Evolutionary conservation across 192 early-diverging fungal species (phyloP).

Genomic region (Backusella westeae): DNA sequence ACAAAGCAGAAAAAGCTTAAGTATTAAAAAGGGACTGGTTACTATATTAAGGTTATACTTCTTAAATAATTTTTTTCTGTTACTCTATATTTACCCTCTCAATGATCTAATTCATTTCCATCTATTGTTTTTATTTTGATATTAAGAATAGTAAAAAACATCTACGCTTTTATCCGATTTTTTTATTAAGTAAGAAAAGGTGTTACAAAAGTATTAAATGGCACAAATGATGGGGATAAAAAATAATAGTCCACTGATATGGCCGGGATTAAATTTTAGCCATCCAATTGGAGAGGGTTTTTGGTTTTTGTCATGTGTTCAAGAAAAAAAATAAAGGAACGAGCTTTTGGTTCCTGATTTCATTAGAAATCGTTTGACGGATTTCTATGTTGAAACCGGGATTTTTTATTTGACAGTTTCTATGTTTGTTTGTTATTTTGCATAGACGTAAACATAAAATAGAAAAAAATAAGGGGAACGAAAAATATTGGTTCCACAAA

Average conservation of each 20-base stretch:
- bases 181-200: not conserved
- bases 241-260: not conserved
- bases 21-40: not conserved
- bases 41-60: not conserved
- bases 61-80: not conserved
- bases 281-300: not conserved
- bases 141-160: not conserved
- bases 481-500: not conserved
- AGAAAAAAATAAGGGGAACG: not conserved
- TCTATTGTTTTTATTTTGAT: not conserved
- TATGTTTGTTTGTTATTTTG: not conserved
- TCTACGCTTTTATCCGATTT: not conserved
- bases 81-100: not conserved
- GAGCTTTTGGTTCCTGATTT: not conserved
- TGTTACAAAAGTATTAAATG: not conserved
- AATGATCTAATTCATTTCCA: not conserved
- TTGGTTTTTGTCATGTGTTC: not conserved
- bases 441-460: not conserved
- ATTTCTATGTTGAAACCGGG: not conserved
- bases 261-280: not conserved
- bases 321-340: not conserved
- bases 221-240: not conserved
- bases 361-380: not conserved
- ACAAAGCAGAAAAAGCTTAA: not conserved
- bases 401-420: not conserved